Conservation (phyloP, 352 stramenopile genomes). For the Phytophthora megakarya region DNA sequence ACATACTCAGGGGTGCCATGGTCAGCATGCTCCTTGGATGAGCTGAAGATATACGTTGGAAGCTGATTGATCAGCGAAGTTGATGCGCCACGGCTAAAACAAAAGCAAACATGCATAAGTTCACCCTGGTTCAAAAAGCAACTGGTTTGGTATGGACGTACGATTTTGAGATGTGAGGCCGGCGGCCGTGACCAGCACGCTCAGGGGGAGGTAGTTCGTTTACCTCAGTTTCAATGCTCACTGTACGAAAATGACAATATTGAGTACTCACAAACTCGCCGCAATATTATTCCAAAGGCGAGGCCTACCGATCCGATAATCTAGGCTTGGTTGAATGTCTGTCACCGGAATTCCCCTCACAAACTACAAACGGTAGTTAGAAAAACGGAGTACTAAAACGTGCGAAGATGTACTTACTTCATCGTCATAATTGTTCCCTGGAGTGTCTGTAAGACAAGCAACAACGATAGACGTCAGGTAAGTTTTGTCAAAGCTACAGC, state of each 20-base stretch:
- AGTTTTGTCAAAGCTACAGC: not conserved
- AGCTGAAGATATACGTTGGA: conserved; percentile 77
- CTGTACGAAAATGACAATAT: conserved; percentile 27
- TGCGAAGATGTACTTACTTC: conserved; percentile 34
- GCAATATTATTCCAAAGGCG: not conserved
- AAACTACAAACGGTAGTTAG: conserved; percentile 23
- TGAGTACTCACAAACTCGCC: not conserved
- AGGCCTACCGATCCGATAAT: conserved; percentile 47
- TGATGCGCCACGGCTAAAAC: conserved; percentile 58
- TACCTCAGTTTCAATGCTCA: conserved; percentile 57
- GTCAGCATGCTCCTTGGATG: conserved; percentile 48
- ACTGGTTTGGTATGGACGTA: conserved; percentile 29
- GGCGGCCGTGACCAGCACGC: conserved; percentile 28
- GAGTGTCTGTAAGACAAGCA: conserved; percentile 36
- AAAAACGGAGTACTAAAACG: not conserved
- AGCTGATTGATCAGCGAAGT: conserved; percentile 78
- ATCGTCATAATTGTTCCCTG: conserved; percentile 56
- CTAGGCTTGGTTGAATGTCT: conserved; percentile 37
- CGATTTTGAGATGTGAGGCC: conserved; percentile 28
- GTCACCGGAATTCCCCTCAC: conserved; percentile 35
- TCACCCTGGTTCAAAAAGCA: conserved; percentile 13
- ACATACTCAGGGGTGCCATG: conserved; percentile 67
- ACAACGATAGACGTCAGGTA: not conserved
- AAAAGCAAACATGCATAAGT: conserved; percentile 13
- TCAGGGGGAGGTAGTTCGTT: conserved; percentile 37